Conservation (phyloP, 2,329 filamentous ascomycete genomes). For the Ceratocystiopsis sp. region DNA sequence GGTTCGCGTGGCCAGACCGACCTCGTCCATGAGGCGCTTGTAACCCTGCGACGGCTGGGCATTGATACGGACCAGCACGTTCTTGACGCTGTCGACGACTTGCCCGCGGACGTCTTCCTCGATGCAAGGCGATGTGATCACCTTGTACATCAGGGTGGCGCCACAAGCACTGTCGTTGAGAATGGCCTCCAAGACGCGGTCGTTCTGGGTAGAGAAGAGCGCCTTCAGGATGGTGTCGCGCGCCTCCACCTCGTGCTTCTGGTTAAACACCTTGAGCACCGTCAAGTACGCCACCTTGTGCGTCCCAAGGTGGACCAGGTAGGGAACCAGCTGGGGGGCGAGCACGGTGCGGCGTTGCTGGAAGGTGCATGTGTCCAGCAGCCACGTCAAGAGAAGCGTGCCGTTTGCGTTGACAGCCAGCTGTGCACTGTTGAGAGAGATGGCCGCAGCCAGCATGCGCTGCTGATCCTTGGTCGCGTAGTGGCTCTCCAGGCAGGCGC, state of each 20-base stretch:
- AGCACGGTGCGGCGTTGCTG: constrained; percentile 79
- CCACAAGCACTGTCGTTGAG: constrained; percentile 82
- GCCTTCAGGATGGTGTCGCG: constrained; percentile 79
- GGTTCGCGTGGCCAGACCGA: constrained; percentile 60
- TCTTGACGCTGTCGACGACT: constrained; percentile 83
- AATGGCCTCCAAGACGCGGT: constrained; percentile 78
- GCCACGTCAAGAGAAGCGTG: constrained; percentile 87
- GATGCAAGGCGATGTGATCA: constrained; percentile 91
- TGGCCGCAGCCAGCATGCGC: constrained; percentile 80
- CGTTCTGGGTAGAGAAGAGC: constrained; percentile 78
- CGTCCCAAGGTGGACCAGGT: constrained; percentile 87
- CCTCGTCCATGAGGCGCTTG: constrained; percentile 97
- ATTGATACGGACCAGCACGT: constrained; percentile 76
- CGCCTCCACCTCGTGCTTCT: constrained; percentile 84
- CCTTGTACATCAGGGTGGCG: constrained; percentile 95
- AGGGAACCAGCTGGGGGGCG: constrained; percentile 79
- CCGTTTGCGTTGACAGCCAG: constrained; percentile 93
- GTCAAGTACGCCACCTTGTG: constrained; percentile 98
- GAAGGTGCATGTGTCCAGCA: constrained; percentile 95
- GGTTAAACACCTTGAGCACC: constrained; percentile 95
- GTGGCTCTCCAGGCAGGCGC: constrained; percentile 90
- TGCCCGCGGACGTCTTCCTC: constrained; percentile 79
- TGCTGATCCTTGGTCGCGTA: constrained; percentile 92
- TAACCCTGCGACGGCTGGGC: constrained; percentile 90
- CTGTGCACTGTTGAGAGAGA: constrained; percentile 92